Evolutionary conservation across 805 yeast species (phyloP), one percentile per base, ranked within the genome.

Genomic region (Ogataea kodamae): DNA sequence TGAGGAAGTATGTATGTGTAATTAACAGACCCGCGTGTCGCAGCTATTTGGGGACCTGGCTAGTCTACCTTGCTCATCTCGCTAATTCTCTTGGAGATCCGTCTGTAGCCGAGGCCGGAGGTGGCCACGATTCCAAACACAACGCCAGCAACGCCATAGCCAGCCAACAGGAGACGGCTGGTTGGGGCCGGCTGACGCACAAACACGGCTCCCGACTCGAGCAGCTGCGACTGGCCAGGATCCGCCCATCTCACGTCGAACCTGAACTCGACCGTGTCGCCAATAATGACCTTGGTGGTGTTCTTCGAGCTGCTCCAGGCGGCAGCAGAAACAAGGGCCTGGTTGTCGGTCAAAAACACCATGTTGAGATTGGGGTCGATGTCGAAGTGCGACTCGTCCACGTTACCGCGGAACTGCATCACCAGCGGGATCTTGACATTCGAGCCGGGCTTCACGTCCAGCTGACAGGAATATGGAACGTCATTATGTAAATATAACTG

Each of bases 401-500:
- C 68, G 40, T 71, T 72, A 4, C 90, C 90, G 45, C 87, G 68
- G 35, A 82, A 61, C 46, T 75, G 74, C 52, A 82, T 67, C 5
- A 76, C 70, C 35, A 81, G 56, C 5, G 90, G 89, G 9, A 81
- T 60, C 21, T 52, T 61, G 6, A 73, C 72, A 21, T 68, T 62
- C 25, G 64, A 60, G 35, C 64, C 59, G 22, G 61, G 61, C 12
- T 70, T 59, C 38, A 74, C 55, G 3, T 83, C 81, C 7, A 80
- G 45, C 35, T 81, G 64, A 55, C 92, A 83, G 28, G 82, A 70
- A 51, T 78, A 75, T 18, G 92, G 92, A 6, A 72, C 77, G 53
- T 83, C 92, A 52, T 82, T 81, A 55, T 83, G 92, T 25, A 83
- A 62, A 52, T 82, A 82, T 28, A 82, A 62, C 59, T 83, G 90